phyloP scores from a whole-genome alignment of 2,329 filamentous ascomycete species.

The Exophiala oligosperma region DNA sequence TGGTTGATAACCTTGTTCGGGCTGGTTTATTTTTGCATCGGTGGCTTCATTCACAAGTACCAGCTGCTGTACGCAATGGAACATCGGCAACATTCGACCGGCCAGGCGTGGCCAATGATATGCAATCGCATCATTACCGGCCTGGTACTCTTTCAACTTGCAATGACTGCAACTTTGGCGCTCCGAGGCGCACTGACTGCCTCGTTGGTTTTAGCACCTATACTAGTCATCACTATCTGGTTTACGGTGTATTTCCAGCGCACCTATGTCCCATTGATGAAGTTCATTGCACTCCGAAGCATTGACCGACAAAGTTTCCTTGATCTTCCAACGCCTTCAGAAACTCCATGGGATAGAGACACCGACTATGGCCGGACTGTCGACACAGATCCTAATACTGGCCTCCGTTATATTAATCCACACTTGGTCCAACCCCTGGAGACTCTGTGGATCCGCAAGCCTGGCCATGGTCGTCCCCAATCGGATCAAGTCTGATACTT shows the following conservation, averaged over 20 bases:
- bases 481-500: neutral
- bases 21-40: constrained; percentile 75
- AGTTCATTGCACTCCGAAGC: constrained; percentile 87
- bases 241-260: constrained; percentile 79
- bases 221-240: constrained; percentile 81
- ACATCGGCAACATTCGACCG: constrained; percentile 90
- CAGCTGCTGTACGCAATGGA: constrained; percentile 98
- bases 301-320: constrained; percentile 65
- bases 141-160: constrained; percentile 82
- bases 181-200: constrained; percentile 71
- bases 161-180: constrained; percentile 84
- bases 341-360: constrained; percentile 45
- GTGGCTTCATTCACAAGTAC: constrained; percentile 93
- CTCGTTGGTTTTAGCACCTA: constrained; percentile 71
- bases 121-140: constrained; percentile 88
- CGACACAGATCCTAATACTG: constrained; percentile 40
- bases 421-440: constrained; percentile 46
- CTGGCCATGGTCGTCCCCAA: constrained; percentile 13
- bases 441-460: constrained; percentile 42
- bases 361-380: constrained; percentile 42
- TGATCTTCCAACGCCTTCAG: constrained; percentile 25
- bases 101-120: constrained; percentile 94
- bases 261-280: constrained; percentile 84
- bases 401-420: constrained; percentile 49
- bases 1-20: constrained; percentile 79